Conservation (phyloP, 2,329 filamentous ascomycete species). For the Pseudogymnoascus destructans region DNA sequence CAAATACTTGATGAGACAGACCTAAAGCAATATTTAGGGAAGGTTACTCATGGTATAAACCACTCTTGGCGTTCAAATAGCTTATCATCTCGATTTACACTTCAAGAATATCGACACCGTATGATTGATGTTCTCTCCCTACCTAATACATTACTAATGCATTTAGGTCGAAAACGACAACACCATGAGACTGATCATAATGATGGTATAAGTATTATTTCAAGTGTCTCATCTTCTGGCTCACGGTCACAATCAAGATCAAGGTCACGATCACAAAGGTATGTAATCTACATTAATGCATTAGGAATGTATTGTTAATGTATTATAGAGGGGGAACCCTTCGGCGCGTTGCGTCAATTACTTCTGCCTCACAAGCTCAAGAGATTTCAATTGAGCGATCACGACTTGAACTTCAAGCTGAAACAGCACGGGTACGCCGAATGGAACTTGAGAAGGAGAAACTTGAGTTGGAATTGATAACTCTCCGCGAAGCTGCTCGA, state of each 20-base stretch:
- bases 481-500: background rate
- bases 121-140: background rate
- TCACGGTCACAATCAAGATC: background rate
- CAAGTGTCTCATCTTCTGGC: background rate
- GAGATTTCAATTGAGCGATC: background rate
- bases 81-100: background rate
- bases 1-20: background rate
- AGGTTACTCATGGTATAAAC: background rate
- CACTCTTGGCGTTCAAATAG: background rate
- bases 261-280: background rate
- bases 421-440: background rate
- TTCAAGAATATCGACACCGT: background rate
- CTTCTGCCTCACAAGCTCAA: background rate
- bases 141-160: background rate
- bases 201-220: background rate
- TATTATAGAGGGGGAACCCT: background rate
- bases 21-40: background rate
- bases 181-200: background rate
- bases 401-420: background rate
- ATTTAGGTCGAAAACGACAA: background rate
- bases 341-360: background rate
- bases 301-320: background rate
- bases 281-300: background rate
- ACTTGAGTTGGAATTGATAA: background rate
- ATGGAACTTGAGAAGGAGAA: background rate